phyloP scores from a whole-genome alignment of 192 early-diverging fungal genomes.

The Irineochytrium annulatum region DNA sequence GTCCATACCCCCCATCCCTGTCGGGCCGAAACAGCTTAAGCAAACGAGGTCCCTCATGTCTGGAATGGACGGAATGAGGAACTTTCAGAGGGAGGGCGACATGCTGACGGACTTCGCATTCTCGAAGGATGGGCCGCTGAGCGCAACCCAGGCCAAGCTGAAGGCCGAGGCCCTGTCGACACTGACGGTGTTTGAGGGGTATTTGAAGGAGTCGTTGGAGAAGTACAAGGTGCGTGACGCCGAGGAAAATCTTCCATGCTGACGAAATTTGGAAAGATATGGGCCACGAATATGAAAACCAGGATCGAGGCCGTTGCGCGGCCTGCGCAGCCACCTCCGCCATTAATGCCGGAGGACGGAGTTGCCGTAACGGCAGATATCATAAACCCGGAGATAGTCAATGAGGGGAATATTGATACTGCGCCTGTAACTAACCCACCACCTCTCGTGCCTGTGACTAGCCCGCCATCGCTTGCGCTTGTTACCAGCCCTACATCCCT shows the following conservation, averaged over 20 bases:
- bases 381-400: too few species aligned
- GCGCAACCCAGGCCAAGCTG: background rate
- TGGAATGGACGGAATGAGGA: too few species aligned
- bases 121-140: too few species aligned
- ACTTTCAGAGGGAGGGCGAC: background rate
- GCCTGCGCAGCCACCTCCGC: background rate
- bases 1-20: background rate
- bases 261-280: background rate
- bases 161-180: background rate
- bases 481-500: too few species aligned
- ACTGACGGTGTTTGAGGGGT: background rate
- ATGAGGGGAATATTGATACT: too few species aligned
- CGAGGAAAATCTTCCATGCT: too few species aligned
- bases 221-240: too few species aligned
- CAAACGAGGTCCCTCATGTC: background rate
- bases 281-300: background rate
- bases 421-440: too few species aligned
- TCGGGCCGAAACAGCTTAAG: background rate
- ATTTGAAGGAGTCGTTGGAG: background rate
- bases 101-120: too few species aligned
- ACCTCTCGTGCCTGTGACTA: too few species aligned
- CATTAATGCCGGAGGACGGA: background rate
- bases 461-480: too few species aligned
- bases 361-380: too few species aligned
- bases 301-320: background rate